Conservation (phyloP, 2,329 filamentous ascomycete species). For the Calonectria pseudoturangicola region DNA sequence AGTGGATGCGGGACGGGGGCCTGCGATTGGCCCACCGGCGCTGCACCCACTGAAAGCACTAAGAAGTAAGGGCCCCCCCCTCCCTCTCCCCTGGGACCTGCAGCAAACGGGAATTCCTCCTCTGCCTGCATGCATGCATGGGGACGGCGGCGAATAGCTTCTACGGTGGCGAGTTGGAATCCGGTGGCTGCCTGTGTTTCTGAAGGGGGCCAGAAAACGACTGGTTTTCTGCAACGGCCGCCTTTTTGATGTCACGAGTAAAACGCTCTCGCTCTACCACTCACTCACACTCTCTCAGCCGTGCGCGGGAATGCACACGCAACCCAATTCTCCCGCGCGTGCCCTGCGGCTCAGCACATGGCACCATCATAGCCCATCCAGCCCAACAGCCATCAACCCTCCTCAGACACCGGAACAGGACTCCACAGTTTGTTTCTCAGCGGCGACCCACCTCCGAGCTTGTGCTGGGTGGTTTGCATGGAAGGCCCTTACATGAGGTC, state of each 20-base stretch:
- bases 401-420: background rate
- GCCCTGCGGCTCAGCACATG: too few species aligned
- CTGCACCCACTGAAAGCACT: conserved; percentile 7
- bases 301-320: background rate
- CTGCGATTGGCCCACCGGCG: conserved; percentile 15
- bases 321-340: background rate
- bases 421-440: conserved; percentile 17
- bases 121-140: background rate
- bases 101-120: conserved; percentile 8
- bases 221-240: too few species aligned
- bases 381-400: conserved; percentile 16
- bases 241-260: too few species aligned
- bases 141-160: conserved; percentile 6
- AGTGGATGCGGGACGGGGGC: conserved; percentile 24
- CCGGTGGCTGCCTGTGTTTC: too few species aligned
- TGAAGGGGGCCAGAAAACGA: too few species aligned
- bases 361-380: too few species aligned
- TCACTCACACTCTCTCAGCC: background rate
- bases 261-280: background rate
- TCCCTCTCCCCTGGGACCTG: conserved; percentile 15
- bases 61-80: background rate
- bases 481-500: conserved; percentile 18
- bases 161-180: background rate
- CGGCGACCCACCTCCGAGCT: conserved; percentile 5
- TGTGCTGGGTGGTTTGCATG: background rate